These are phyloP conservation scores for Talaromyces liani DNA, from an alignment of 495 filamentous ascomycete species.

Conservation along the genomic window DNA sequence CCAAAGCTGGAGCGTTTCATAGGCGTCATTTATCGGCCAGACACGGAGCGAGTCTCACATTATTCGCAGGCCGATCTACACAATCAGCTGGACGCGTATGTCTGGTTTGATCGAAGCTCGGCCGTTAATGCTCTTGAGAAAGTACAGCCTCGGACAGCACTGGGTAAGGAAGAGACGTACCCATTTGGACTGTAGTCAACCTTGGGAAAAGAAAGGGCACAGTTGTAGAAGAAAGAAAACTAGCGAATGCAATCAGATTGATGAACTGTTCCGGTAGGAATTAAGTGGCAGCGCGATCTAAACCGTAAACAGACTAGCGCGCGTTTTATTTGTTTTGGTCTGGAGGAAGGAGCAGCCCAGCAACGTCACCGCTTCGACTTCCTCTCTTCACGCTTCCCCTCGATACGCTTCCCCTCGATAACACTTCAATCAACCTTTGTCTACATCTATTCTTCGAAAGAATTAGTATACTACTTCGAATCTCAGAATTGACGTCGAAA, in stretches of 20 bases:
- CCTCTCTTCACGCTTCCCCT: slow-evolving; percentile 1
- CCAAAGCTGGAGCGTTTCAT: slow-evolving; percentile 47
- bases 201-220: not conserved
- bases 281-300: not conserved
- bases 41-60: slow-evolving; percentile 46
- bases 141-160: slow-evolving; percentile 39
- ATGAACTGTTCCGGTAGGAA: not conserved
- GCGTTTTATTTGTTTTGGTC: slow-evolving; percentile 8
- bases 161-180: slow-evolving; percentile 47
- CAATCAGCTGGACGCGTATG: slow-evolving; percentile 48
- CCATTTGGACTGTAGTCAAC: slow-evolving; percentile 45
- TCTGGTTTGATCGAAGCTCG: slow-evolving; percentile 50
- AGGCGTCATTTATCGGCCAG: slow-evolving; percentile 52
- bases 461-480: not conserved
- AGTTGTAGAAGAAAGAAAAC: not conserved
- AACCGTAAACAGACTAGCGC: not conserved
- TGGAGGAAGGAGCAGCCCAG: not conserved
- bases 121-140: slow-evolving; percentile 45
- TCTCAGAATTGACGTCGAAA: not conserved
- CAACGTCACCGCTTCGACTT: slow-evolving; percentile 5
- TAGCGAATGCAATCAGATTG: not conserved
- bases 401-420: slow-evolving; percentile 5
- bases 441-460: not conserved
- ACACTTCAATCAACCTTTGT: not conserved
- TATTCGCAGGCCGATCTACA: slow-evolving; percentile 47